Base-by-base conservation (phyloP, 345 rosid species). In the Viola odorata region DNA sequence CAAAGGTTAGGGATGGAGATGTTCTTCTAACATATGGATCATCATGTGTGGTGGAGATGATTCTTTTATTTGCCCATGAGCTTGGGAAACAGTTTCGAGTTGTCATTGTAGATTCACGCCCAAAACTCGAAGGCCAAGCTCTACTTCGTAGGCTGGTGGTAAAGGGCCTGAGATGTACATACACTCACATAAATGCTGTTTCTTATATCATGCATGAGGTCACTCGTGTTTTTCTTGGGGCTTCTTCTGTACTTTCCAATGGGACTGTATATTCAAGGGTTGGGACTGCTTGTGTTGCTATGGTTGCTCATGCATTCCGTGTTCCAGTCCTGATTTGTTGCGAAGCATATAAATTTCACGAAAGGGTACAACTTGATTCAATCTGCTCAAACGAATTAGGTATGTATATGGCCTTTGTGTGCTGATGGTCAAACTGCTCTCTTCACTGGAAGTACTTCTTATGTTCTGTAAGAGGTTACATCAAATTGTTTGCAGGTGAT, bases 371-470 rank as follows among this genome's bases (percentile, higher is more conserved):
- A 54, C 81, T 92, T 64, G 98, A 92, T 79, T 92, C 98, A 37
- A 89, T 92, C 61, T 92, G 98, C 79, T 92, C 82, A 64, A 92
- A 92, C 41, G 97, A 92, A 76, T 91, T 92, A 6, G 98, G 97
- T 89, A 76, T 41, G 82, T 56, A 12, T 61, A 16, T 23, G 47
- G 32, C 14, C 14, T 45, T 8, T 53, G 44, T 1, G 16, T 23
- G 13, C 42, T 53, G 4, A 52, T 37, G 5, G 53, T 38, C 0
- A 5, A 17, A 56, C 6, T 63, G 32, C 41, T 53, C 45, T 39
- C 41, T 49, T 11, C 55, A 16, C 7, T 54, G 15, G 8, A 32
- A 36, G 6, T 13, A 11, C 45, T 5, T 15, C 53, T 54, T 39
- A 36, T 59, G 17, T 56, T 56, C 41, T 41, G 23, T 4, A 45